Evolutionary conservation across 768 basidiomycete genomes (phyloP), one percentile per base, ranked within the genome.

Genomic region (Tylopilus subfusipes): DNA sequence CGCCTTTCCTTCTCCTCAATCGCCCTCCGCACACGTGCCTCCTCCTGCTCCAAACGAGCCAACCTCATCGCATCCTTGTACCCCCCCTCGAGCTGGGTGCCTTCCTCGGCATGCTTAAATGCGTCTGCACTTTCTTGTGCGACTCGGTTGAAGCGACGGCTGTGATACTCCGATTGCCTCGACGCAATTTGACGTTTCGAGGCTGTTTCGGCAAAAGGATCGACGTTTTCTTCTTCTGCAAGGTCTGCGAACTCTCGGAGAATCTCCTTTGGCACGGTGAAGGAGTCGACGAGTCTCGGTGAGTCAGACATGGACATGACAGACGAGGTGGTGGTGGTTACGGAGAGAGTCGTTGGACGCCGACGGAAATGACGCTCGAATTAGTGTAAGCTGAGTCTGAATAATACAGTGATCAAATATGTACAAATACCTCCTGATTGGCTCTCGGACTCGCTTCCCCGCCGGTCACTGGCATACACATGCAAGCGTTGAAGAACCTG

Each of bases 21-120:
- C 19, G 87, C 88, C 62, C 84, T 77, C 67, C 80, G 78, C 33
- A 98, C 93, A 57, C 90, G 76, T 60, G 75, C 77, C 73, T 98
- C 97, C 74, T 98, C 97, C 73, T 91, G 88, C 79, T 98, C 94
- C 71, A 99, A 74, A 68, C 85, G 83, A 56, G 88, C 79, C 62
- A 95, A 66, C 66, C 93, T 81, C 97, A 98, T 99, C 13, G 93
- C 90, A 68, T 98, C 96, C 68, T 91, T 95, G 71, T 98, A 99
- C 4, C 90, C 90, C 43, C 93, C 92, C 66, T 93, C 91, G 1
- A 81, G 79, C 27, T 84, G 82, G 59, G 77, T 76, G 0, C 85
- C 88, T 50, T 88, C 89, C 55, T 83, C 82, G 4, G 65, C 78
- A 34, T 84, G 79, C 55, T 81, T 75, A 63, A 92, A 93, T 0